Conservation (phyloP, 2,329 filamentous ascomycete genomes). For the Paracorniculantispora psalliotae region DNA sequence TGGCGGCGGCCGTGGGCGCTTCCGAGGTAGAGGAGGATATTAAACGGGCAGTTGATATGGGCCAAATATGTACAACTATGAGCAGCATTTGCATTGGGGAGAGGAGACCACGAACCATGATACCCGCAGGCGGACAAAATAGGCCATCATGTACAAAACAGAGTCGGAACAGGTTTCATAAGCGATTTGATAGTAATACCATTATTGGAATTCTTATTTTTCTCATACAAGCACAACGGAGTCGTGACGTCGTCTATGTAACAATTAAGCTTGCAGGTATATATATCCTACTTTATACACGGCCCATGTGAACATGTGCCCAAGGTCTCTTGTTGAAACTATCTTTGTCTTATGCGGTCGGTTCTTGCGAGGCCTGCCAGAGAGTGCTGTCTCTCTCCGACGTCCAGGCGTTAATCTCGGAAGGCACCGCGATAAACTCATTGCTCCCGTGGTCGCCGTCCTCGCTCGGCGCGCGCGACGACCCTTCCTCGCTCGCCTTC, state of each 20-base stretch:
- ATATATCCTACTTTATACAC: conserved; percentile 18
- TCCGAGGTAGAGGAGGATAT: conserved; percentile 31
- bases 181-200: not conserved
- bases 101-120: not conserved
- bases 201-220: not conserved
- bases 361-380: conserved; percentile 32
- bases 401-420: conserved; percentile 37
- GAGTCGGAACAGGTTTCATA: too few relatives aligned
- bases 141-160: not conserved
- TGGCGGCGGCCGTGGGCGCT: conserved; percentile 26
- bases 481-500: conserved; percentile 41
- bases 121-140: conserved; percentile 2
- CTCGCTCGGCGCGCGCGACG: conserved; percentile 33
- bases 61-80: not conserved
- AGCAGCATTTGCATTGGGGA: not conserved
- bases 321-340: not conserved
- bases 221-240: conserved; percentile 21
- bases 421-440: conserved; percentile 49
- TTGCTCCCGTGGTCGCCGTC: conserved; percentile 29
- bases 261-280: conserved; percentile 19
- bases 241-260: conserved; percentile 28
- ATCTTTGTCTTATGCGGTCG: not conserved
- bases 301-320: not conserved
- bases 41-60: not conserved
- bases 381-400: conserved; percentile 40